Evolutionary conservation across 257 asterid genomes (phyloP), one percentile per base, ranked within the genome.

Genomic region (Salvia miltiorrhiza): DNA sequence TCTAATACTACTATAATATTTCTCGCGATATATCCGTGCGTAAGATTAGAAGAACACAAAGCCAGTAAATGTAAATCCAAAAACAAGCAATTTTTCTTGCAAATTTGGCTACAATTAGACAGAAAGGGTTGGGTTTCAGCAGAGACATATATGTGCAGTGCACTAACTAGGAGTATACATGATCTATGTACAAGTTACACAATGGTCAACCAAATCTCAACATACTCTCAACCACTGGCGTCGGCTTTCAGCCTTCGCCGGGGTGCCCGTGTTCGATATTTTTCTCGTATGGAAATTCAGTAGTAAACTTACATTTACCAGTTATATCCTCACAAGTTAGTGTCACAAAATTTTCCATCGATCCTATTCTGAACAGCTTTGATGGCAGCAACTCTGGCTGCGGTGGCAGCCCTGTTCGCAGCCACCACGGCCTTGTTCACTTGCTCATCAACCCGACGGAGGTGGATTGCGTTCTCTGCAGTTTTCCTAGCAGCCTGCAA

Each of bases 381-480:
- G 48, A 90, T 83, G 3, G 98, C 98, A 65, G 97, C 97, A 21
- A 93, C 98, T 77, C 98, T 82, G 0, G 95, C 96, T 0, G 97
- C 96, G 2, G 95, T 87, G 45, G 98, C 92, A 23, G 98, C 97
- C 56, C 85, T 67, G 60, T 93, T 88, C 9, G 96, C 96, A 20
- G 88, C 93, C 77, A 74, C 80, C 49, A 88, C 90, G 1, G 94
- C 89, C 66, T 79, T 90, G 94, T 86, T 84, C 47, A 90, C 96
- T 74, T 81, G 89, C 11, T 88, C 95, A 12, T 88, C 97, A 8
- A 84, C 88, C 33, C 80, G 77, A 1, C 53, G 80, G 12, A 81
- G 69, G 63, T 71, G 80, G 56, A 83, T 75, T 1, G 96, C 91
- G 6, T 76, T 84, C 69, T 86, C 90, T 6, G 98, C 95, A 6